Percentiles rank a stretch among this genome's conserved stretches.
Conservation (phyloP, 176 grass and related monocot species). For the Carex pumila region DNA sequence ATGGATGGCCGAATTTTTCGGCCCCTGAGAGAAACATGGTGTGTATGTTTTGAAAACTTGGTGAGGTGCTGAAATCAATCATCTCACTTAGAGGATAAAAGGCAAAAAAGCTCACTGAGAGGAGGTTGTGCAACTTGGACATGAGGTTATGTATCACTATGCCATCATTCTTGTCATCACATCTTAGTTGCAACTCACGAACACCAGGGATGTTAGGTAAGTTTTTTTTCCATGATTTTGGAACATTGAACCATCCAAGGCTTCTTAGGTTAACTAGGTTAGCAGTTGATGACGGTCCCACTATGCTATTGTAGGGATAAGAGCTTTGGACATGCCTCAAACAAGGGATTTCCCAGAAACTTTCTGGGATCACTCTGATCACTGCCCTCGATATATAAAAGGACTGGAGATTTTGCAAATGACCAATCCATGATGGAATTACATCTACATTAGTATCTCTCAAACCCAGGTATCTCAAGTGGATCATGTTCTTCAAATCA, state of each 20-base stretch:
- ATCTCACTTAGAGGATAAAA: not conserved
- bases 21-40: not conserved
- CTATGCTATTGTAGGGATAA: rapidly evolving
- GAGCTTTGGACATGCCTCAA: not conserved
- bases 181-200: not conserved
- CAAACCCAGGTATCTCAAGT: not conserved
- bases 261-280: not conserved
- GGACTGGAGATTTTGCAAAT: not conserved
- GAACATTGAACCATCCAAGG: not conserved
- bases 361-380: not conserved
- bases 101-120: not conserved
- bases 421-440: not conserved
- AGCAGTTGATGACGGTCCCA: not conserved
- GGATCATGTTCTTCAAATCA: not conserved
- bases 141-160: not conserved
- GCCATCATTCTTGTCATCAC: not conserved
- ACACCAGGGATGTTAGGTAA: not conserved
- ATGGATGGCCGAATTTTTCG: no score
- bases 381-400: rapidly evolving
- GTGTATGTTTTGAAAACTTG: not conserved
- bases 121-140: not conserved
- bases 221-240: not conserved
- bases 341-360: not conserved
- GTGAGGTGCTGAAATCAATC: not conserved
- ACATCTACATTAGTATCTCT: not conserved